Base-by-base conservation (phyloP, 2,329 filamentous ascomycete genomes). In the Magnaporthiopsis rhizophila region DNA sequence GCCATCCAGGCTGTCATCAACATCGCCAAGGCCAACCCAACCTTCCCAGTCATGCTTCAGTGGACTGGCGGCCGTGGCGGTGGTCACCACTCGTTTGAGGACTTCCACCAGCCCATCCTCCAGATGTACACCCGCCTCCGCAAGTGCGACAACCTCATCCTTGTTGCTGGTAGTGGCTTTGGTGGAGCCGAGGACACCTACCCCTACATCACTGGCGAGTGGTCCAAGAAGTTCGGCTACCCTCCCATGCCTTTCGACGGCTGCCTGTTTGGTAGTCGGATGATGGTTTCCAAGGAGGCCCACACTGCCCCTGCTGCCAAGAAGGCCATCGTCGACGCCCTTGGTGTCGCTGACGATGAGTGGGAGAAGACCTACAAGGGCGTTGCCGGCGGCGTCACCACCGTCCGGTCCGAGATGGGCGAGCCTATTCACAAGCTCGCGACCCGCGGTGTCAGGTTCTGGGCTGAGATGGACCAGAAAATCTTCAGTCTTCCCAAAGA, bases 381-480 rank as follows among this genome's bases (percentile, higher is more conserved):
- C 24, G 84, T 92, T 32, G 90, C 93, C 65, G 95, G 95, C 71
- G 95, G 95, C 74, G 87, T 99, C 68, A 94, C 99, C 71, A 99
- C 95, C 34, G 95, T 99, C 61, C 87, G 92, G 68, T 99, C 95
- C 1, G 95, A 99, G 79, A 99, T 99, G 96, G 96, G 95, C 59
- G 95, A 99, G 82, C 96, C 95, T 7, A 99, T 99, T 67, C 95
- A 99, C 82, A 99, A 99, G 81, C 86, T 99, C 66, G 96, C 95
- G 21, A 99, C 95, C 61, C 90, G 96, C 65, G 95, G 95, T 84
- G 93, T 99, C 61, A 82, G 86, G 64, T 97, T 99, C 82, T 99
- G 95, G 95, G 89, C 92, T 62, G 96, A 99, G 79, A 97, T 99
- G 92, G 95, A 99, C 73, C 86, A 96, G 77, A 97, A 96, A 79